Base-by-base conservation (phyloP, 179 eudicot genomes). In the Silene noctiflora region DNA sequence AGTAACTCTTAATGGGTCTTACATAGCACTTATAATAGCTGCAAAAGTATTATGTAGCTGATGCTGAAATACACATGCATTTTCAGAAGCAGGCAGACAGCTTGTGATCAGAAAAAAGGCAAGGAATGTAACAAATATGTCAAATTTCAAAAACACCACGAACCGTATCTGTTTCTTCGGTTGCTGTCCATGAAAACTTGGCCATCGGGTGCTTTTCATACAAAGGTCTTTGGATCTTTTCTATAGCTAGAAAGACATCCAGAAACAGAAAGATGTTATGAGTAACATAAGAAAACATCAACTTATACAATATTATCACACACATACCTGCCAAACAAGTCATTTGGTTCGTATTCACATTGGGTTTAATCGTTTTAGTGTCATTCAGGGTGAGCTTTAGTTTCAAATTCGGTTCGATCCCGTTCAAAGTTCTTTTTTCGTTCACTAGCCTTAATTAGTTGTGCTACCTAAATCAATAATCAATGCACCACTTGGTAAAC, bases 191-290 rank as follows among this genome's bases (percentile, higher is more conserved):
- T n/a, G 98, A 80, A 83, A 94, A 94, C 81, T 90, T 94, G 59
- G 86, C 83, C 98, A 94, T 94, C 48, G 98, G 98, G 77, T 94
- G 98, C 87, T 88, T 94, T 81, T 83, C 88, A 73, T 94, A 94
- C 82, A 94, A 79, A 82, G 98, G 98, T 82, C 85, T 88, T 85
- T 79, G 91, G 73, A 88, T 87, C 78, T 89, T 92, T 56, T 88
- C 92, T 75, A 92, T 83, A 44, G 88, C 98, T 94, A 85, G 72
- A 75, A 83, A 44, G 69, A 58, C 20, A 33, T 71, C 14, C 46
- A 73, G 61, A 44, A 60, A 71, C 39, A 62, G 66, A 39, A 68
- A n/a, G n/a, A 17, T 55, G 10, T 58, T 60, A 75, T 67, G 20
- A 72, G 21, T 55, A 31, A 67, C 11, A 72, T 53, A 16, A 53